These are phyloP conservation scores for Lipomyces yamadae DNA, from an alignment of 805 yeast species.

Conservation along the genomic window DNA sequence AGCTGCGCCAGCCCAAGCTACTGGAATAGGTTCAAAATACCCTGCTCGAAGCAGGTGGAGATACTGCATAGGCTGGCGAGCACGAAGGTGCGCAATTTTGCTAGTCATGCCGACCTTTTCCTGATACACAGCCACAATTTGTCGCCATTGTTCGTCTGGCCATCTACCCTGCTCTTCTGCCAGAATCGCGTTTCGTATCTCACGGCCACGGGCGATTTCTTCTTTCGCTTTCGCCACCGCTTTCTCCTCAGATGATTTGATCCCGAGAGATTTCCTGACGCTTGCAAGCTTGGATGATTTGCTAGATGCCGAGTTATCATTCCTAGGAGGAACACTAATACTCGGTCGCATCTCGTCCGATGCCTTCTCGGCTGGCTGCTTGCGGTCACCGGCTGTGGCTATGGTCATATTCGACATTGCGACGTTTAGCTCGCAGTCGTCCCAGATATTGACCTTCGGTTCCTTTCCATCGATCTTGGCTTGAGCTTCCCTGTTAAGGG, in stretches of 20 bases:
- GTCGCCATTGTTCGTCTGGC: conserved; percentile 3
- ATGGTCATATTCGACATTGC: conserved; percentile 2
- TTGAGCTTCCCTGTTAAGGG: not conserved
- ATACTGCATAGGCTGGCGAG: conserved; percentile 1
- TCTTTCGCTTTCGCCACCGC: not conserved
- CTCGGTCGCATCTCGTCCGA: not conserved
- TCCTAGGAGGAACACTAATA: not conserved
- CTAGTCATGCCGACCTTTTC: conserved; percentile 1
- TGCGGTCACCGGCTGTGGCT: not conserved
- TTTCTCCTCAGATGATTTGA: conserved; percentile 1
- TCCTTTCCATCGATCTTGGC: not conserved
- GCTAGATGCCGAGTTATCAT: not conserved
- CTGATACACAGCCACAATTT: not conserved
- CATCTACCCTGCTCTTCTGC: conserved; percentile 3
- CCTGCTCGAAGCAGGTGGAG: conserved; percentile 4
- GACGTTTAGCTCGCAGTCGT: not conserved
- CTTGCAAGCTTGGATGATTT: conserved; percentile 1
- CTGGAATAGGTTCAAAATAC: conserved; percentile 2
- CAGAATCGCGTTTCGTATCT: not conserved
- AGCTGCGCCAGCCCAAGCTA: not conserved
- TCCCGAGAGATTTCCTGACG: conserved; percentile 1
- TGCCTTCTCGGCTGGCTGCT: not conserved
- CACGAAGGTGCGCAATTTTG: not conserved
- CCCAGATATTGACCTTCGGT: not conserved
- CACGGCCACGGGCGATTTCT: not conserved